Conservation (phyloP, 345 rosid species). For the Erodium maritimum region DNA sequence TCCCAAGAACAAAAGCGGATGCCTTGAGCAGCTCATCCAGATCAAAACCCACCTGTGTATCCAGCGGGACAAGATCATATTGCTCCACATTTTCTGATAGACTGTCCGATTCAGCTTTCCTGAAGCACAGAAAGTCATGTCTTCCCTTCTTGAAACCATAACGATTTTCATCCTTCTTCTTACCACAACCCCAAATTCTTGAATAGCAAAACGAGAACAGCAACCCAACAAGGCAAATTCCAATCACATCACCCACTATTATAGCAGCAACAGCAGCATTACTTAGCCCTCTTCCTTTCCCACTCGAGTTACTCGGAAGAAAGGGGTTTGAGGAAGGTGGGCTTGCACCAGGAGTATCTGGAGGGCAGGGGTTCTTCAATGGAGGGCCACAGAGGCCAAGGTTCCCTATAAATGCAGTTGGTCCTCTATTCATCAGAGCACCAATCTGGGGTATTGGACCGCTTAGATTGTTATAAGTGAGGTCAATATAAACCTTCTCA, state of each 20-base stretch:
- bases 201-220: constrained; percentile 77
- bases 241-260: constrained; percentile 67
- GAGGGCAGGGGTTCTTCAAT: constrained; percentile 60
- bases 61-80: constrained; percentile 66
- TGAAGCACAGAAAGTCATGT: constrained; percentile 59
- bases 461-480: constrained; percentile 72
- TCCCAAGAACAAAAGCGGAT: constrained; percentile 88
- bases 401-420: constrained; percentile 85
- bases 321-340: constrained; percentile 61
- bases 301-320: constrained; percentile 44
- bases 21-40: constrained; percentile 93
- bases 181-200: constrained; percentile 34
- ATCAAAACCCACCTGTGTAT: constrained; percentile 67
- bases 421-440: constrained; percentile 86
- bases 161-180: constrained; percentile 26
- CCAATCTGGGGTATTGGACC: constrained; percentile 97
- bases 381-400: constrained; percentile 88
- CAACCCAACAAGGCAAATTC: constrained; percentile 78
- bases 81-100: constrained; percentile 68
- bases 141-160: constrained; percentile 42
- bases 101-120: constrained; percentile 70
- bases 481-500: constrained; percentile 89
- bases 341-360: constrained; percentile 27
- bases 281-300: constrained; percentile 47
- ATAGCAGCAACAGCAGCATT: constrained; percentile 53